phyloP scores from a whole-genome alignment of 495 filamentous ascomycete species.

The Parmelia sp. region DNA sequence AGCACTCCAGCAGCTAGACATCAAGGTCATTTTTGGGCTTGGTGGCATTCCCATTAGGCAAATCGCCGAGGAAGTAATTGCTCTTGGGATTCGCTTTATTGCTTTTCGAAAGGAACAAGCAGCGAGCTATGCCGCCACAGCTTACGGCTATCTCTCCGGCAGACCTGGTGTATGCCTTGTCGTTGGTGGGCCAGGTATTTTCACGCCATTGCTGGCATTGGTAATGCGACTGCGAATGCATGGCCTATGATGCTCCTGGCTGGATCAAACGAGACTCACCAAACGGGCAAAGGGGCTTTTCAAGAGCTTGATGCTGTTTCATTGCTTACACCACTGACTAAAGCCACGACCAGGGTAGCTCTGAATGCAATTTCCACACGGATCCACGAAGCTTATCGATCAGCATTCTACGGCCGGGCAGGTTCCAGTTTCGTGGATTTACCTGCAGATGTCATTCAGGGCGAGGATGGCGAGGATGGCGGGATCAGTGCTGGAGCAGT shows the following conservation, averaged over 20 bases:
- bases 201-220: slow-evolving; percentile 56
- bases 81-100: slow-evolving; percentile 58
- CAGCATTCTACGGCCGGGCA: slow-evolving; percentile 52
- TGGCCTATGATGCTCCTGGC: slow-evolving; percentile 56
- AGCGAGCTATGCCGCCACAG: slow-evolving; percentile 55
- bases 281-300: slow-evolving; percentile 52
- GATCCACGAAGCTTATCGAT: slow-evolving; percentile 50
- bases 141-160: slow-evolving; percentile 60
- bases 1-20: too few relatives aligned
- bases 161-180: slow-evolving; percentile 56
- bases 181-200: slow-evolving; percentile 61
- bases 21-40: too few relatives aligned
- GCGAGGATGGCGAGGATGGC: slow-evolving; percentile 23
- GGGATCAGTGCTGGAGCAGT: too few relatives aligned
- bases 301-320: slow-evolving; percentile 57
- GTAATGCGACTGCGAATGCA: slow-evolving; percentile 52
- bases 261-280: slow-evolving; percentile 50
- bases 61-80: slow-evolving; percentile 57
- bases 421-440: slow-evolving; percentile 56
- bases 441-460: slow-evolving; percentile 58
- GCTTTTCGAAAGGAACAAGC: slow-evolving; percentile 63
- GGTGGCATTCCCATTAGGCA: too few relatives aligned
- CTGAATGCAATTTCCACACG: too few relatives aligned
- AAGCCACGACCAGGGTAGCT: slow-evolving; percentile 49
- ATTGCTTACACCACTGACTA: slow-evolving; percentile 53